A percentile compares a stretch with the other conserved stretches of the same genome.
These are phyloP conservation scores for Cercospora sp. DNA, from an alignment of 2,329 filamentous ascomycete genomes.

Conservation along the genomic window DNA sequence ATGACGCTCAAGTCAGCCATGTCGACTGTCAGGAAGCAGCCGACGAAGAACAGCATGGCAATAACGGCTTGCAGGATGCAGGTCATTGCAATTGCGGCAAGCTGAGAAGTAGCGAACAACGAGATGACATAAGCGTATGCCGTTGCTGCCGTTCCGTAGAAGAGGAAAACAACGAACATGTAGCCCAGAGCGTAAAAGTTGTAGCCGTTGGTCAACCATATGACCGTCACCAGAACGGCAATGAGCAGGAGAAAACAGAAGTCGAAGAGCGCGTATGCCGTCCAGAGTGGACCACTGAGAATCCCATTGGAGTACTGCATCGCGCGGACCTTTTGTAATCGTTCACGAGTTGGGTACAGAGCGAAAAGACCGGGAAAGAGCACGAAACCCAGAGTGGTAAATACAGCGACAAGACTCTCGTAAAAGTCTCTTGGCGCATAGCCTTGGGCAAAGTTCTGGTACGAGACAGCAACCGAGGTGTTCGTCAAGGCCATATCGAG, in stretches of 20 bases:
- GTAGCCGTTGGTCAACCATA: conserved; percentile 50
- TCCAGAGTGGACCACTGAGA: conserved; percentile 74
- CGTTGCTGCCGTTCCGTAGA: conserved; percentile 77
- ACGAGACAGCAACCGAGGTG: conserved; percentile 67
- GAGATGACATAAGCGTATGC: conserved; percentile 77
- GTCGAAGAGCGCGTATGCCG: conserved; percentile 77
- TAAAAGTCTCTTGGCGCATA: conserved; percentile 70
- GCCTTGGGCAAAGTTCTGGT: conserved; percentile 69
- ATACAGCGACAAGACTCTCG: conserved; percentile 66
- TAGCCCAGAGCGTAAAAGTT: conserved; percentile 18
- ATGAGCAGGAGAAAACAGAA: conserved; percentile 67
- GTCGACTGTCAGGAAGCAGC: conserved; percentile 25
- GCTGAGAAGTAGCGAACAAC: conserved; percentile 57
- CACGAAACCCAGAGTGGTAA: conserved; percentile 72
- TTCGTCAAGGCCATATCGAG: conserved; percentile 74
- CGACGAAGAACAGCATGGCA: conserved; percentile 28
- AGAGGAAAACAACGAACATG: conserved; percentile 58
- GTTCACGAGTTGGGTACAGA: conserved; percentile 79
- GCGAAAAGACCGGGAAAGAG: conserved; percentile 84
- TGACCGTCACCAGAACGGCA: conserved; percentile 63
- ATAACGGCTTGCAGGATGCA: conserved; percentile 26
- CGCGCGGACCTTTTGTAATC: conserved; percentile 72
- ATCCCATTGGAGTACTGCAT: conserved; percentile 89
- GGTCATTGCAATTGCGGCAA: conserved; percentile 27
- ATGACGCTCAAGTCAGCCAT: conserved; percentile 20